Conservation (phyloP, 163 green algal genomes). For the Prototheca wickerhamii region DNA sequence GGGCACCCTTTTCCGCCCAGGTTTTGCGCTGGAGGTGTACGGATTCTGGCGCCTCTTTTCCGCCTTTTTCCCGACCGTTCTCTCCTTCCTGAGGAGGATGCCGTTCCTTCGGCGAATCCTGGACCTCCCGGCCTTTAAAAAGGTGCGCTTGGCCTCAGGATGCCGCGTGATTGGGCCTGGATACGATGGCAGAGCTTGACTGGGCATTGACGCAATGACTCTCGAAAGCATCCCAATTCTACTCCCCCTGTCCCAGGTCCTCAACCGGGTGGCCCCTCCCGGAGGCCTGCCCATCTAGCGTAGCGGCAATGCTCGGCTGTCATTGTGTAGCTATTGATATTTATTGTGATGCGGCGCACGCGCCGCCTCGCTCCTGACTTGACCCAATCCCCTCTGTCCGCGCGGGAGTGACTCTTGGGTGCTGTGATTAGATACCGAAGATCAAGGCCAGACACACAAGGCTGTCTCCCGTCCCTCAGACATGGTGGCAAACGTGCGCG, state of each 20-base stretch:
- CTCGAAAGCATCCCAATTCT: not conserved
- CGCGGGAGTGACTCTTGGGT: too few relatives aligned
- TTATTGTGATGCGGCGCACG: too few relatives aligned
- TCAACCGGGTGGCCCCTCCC: constrained; percentile 45
- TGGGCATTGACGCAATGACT: not conserved
- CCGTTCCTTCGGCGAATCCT: constrained; percentile 73
- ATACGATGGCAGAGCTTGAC: not conserved
- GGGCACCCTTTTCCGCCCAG: constrained; percentile 8
- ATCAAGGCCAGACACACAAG: too few relatives aligned
- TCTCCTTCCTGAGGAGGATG: constrained; percentile 79
- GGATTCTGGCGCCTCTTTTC: constrained; percentile 92
- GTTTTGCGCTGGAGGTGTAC: constrained; percentile 78
- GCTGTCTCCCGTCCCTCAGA: too few relatives aligned
- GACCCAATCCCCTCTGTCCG: too few relatives aligned
- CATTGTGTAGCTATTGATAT: too few relatives aligned
- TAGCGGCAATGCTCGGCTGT: too few relatives aligned
- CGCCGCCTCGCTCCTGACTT: too few relatives aligned
- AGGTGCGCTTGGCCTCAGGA: constrained; percentile 27
- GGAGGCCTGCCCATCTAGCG: constrained; percentile 8
- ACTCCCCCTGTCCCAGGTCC: constrained; percentile 7
- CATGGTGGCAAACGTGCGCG: too few relatives aligned
- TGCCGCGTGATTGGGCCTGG: not conserved
- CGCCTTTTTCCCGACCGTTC: constrained; percentile 87
- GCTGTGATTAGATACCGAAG: too few relatives aligned
- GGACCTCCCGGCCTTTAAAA: constrained; percentile 76